Evolutionary conservation across 257 asterid species (phyloP).

Genomic region (Cynanchum wilfordii): DNA sequence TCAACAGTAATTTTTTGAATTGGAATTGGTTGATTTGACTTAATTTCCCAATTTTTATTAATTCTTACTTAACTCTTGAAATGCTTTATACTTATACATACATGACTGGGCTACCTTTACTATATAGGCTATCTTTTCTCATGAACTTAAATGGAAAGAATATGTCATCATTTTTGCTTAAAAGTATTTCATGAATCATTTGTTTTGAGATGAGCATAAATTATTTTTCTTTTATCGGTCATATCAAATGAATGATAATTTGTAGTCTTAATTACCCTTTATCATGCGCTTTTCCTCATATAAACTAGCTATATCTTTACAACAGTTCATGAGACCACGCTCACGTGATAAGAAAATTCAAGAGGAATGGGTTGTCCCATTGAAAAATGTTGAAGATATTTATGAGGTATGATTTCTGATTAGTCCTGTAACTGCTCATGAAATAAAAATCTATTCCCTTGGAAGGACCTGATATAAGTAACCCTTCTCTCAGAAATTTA

Average conservation of each 20-base stretch:
- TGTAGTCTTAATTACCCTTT: neutral
- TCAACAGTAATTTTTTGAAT: too few relatives aligned
- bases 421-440: neutral
- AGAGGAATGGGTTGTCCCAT: constrained; percentile 88
- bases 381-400: constrained; percentile 64
- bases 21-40: neutral
- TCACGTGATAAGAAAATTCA: constrained; percentile 77
- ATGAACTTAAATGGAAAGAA: neutral
- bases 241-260: neutral
- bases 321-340: constrained; percentile 93
- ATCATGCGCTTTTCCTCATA: constrained; percentile 1
- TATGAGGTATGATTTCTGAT: constrained; percentile 50
- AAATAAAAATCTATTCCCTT: neutral
- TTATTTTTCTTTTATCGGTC: neutral
- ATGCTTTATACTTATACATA: neutral
- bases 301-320: constrained; percentile 20
- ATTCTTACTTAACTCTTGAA: neutral
- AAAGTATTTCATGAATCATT: neutral
- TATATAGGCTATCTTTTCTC: neutral
- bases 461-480: constrained; percentile 5
- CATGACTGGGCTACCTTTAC: neutral
- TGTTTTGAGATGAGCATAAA: neutral
- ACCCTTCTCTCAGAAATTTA: constrained; percentile 52
- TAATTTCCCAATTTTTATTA: neutral
- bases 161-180: neutral